These are phyloP conservation scores for Globisporangium nagaii DNA, from an alignment of 352 stramenopile genomes.

Conservation along the genomic window DNA sequence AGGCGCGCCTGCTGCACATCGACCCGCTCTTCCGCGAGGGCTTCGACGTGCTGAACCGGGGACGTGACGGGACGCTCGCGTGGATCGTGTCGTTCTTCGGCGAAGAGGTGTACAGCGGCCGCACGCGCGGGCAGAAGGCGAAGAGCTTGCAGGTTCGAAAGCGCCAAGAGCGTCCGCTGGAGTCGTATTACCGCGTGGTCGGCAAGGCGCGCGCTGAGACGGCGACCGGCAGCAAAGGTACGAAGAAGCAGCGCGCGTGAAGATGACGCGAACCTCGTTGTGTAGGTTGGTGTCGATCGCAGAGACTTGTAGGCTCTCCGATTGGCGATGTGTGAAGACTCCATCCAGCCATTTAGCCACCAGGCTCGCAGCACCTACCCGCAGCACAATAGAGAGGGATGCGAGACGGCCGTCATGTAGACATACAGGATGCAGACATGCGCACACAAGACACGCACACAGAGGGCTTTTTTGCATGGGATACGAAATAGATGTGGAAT, in stretches of 20 bases:
- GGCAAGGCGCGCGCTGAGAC: conserved; percentile 38
- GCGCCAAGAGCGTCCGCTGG: conserved; percentile 52
- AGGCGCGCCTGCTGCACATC: conserved; percentile 31
- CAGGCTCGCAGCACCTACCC: background rate
- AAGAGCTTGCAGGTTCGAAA: conserved; percentile 22
- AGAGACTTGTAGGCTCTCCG: background rate
- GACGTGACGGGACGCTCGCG: conserved; percentile 60
- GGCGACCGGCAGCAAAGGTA: conserved; percentile 4
- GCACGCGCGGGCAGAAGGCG: conserved; percentile 65
- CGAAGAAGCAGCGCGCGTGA: conserved; percentile 11
- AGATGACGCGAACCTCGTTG: background rate
- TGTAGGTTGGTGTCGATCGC: background rate
- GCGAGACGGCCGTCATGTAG: background rate
- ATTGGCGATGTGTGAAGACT: background rate
- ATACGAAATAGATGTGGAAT: conserved; percentile 10
- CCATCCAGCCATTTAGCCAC: background rate
- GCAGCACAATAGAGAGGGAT: background rate
- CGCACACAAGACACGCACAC: background rate
- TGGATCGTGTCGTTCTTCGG: conserved; percentile 76
- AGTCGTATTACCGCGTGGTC: conserved; percentile 74
- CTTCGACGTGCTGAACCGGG: conserved; percentile 74
- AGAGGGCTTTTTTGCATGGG: conserved; percentile 1
- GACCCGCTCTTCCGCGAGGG: conserved; percentile 78
- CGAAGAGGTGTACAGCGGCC: conserved; percentile 48
- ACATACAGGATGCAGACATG: background rate